A percentile compares a stretch with the other conserved stretches of the same genome.
These are phyloP conservation scores for Mycena latifolia DNA, from an alignment of 768 basidiomycete genomes.

Conservation along the genomic window DNA sequence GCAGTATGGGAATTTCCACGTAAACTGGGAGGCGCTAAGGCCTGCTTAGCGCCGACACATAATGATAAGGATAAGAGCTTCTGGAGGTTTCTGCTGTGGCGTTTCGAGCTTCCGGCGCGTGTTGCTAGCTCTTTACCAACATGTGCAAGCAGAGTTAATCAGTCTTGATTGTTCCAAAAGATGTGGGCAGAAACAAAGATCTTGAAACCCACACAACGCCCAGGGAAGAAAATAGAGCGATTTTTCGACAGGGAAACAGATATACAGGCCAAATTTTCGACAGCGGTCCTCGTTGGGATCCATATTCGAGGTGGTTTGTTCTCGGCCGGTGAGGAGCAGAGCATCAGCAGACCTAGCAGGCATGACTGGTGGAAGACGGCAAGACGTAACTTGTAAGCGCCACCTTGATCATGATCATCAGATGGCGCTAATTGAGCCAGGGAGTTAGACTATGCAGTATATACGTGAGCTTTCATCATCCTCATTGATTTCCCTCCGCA, in stretches of 20 bases:
- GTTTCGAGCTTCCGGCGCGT: constrained; percentile 16
- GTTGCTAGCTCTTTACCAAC: constrained; percentile 12
- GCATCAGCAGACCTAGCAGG: constrained; percentile 13
- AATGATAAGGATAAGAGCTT: background rate
- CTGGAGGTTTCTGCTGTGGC: constrained; percentile 12
- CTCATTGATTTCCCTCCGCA: too few species aligned
- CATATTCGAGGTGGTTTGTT: constrained; percentile 6
- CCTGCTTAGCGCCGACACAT: constrained; percentile 19
- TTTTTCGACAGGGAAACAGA: constrained; percentile 10
- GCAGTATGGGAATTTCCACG: constrained; percentile 11
- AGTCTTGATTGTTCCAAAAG: constrained; percentile 7
- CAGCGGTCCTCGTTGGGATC: constrained; percentile 5
- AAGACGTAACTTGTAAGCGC: constrained; percentile 10
- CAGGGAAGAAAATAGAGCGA: constrained; percentile 7
- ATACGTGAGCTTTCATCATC: too few species aligned
- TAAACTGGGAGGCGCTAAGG: constrained; percentile 10
- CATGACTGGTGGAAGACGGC: constrained; percentile 12
- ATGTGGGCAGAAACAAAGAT: too few species aligned
- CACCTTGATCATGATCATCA: too few species aligned
- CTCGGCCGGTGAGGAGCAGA: constrained; percentile 5
- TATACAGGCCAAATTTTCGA: constrained; percentile 4
- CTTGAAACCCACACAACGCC: too few species aligned
- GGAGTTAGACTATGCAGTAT: too few species aligned
- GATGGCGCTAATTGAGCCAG: too few species aligned
- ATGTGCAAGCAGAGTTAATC: constrained; percentile 7